A percentile compares a stretch with the other conserved stretches of the same genome.
These are phyloP conservation scores for Cryphonectria carpinicola DNA, from an alignment of 2,329 filamentous ascomycete species.

Conservation along the genomic window DNA sequence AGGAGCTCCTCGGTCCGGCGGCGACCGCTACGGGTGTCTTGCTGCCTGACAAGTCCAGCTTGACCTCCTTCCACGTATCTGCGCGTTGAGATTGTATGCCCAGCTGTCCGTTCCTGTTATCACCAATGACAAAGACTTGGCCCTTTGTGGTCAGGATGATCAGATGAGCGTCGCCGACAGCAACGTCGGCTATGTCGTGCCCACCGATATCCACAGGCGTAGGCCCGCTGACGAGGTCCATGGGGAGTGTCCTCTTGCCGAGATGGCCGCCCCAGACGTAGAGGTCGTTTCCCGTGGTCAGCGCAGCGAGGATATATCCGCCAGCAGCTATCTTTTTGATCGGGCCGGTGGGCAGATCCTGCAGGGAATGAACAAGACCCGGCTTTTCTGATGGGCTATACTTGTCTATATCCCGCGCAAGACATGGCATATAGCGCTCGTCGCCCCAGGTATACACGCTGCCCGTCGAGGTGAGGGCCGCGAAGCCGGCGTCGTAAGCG, in stretches of 20 bases:
- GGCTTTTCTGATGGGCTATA: constrained; percentile 52
- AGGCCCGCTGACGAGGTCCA: constrained; percentile 39
- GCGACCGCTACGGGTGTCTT: constrained; percentile 46
- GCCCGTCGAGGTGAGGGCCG: constrained; percentile 48
- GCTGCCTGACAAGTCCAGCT: constrained; percentile 35
- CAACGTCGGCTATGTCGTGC: constrained; percentile 60
- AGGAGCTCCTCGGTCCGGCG: constrained; percentile 55
- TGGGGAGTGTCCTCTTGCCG: constrained; percentile 39
- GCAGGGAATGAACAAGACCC: constrained; percentile 51
- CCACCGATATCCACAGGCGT: constrained; percentile 51
- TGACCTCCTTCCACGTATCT: constrained; percentile 43
- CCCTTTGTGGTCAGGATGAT: constrained; percentile 55
- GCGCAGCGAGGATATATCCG: constrained; percentile 60
- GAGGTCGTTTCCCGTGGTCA: constrained; percentile 60
- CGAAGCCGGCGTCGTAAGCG: constrained; percentile 55
- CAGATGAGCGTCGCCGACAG: constrained; percentile 62
- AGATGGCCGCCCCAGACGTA: constrained; percentile 64
- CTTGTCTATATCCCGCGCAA: constrained; percentile 54
- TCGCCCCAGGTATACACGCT: constrained; percentile 61
- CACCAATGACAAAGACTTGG: constrained; percentile 58
- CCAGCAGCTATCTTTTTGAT: constrained; percentile 59
- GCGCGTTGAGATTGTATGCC: constrained; percentile 44
- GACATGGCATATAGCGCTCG: constrained; percentile 57
- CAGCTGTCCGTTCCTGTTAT: constrained; percentile 63
- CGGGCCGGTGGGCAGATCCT: constrained; percentile 53